These are phyloP conservation scores for Orychophragmus violaceus DNA, from an alignment of 345 rosid species.

Conservation along the genomic window DNA sequence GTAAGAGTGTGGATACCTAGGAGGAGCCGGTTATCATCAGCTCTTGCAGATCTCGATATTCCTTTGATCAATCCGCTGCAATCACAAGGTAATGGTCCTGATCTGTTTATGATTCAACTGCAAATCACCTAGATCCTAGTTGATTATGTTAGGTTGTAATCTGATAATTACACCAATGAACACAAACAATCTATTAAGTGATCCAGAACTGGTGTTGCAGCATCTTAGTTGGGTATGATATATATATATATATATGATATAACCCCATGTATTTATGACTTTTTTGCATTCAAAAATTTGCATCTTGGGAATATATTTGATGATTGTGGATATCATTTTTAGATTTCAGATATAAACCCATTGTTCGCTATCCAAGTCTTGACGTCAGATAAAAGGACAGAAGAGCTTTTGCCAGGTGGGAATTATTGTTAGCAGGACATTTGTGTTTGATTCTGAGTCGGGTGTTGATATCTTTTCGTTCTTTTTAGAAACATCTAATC, in stretches of 20 bases:
- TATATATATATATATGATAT: no score
- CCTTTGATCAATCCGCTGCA: no score
- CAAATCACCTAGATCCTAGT: no score
- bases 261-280: slow-evolving; percentile 11
- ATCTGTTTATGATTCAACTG: no score
- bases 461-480: slow-evolving; percentile 9
- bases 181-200: no score
- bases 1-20: no score
- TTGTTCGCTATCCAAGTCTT: slow-evolving; percentile 77
- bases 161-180: no score
- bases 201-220: slow-evolving; percentile 76
- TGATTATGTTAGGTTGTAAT: no score
- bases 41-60: no score
- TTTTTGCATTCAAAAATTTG: background rate
- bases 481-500: background rate
- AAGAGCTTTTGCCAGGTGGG: slow-evolving; percentile 76
- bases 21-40: no score
- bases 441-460: slow-evolving; percentile 19
- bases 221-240: slow-evolving; percentile 99
- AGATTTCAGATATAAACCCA: slow-evolving; percentile 81
- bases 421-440: slow-evolving; percentile 8
- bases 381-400: slow-evolving; percentile 72
- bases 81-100: no score
- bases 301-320: slow-evolving; percentile 20
- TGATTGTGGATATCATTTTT: slow-evolving; percentile 27